Conservation (phyloP, 2,329 filamentous ascomycete species). For the Fusarium udum region DNA sequence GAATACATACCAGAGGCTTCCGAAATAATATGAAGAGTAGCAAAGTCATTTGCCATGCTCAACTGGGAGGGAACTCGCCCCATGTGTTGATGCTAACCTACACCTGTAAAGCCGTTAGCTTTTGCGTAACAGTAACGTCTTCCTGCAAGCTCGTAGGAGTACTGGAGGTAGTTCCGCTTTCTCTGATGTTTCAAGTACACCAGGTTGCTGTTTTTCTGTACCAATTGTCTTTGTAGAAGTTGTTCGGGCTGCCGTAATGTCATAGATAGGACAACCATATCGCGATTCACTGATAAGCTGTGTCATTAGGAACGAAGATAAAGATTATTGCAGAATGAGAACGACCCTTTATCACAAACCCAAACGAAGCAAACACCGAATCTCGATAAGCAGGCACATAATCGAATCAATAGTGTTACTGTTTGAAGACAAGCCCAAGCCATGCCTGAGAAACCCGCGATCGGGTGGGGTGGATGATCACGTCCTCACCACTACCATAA, state of each 20-base stretch:
- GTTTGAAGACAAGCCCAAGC: neutral
- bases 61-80: neutral
- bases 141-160: neutral
- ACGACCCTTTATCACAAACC: too few relatives aligned
- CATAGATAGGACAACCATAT: too few relatives aligned
- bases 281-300: neutral
- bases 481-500: neutral
- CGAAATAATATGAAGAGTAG: neutral
- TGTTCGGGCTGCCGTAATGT: neutral
- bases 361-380: too few relatives aligned
- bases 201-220: neutral
- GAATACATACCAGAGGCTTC: neutral
- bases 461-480: neutral
- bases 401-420: neutral
- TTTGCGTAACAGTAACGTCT: neutral
- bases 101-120: neutral
- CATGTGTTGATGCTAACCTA: neutral
- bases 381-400: neutral
- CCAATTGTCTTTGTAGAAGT: neutral
- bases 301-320: neutral
- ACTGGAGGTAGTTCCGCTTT: neutral
- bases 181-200: neutral
- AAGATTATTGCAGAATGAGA: too few relatives aligned
- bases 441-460: neutral
- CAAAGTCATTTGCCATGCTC: neutral